These are phyloP conservation scores for Aspergillus tamarii DNA, from an alignment of 2,329 filamentous ascomycete genomes.

Conservation along the genomic window DNA sequence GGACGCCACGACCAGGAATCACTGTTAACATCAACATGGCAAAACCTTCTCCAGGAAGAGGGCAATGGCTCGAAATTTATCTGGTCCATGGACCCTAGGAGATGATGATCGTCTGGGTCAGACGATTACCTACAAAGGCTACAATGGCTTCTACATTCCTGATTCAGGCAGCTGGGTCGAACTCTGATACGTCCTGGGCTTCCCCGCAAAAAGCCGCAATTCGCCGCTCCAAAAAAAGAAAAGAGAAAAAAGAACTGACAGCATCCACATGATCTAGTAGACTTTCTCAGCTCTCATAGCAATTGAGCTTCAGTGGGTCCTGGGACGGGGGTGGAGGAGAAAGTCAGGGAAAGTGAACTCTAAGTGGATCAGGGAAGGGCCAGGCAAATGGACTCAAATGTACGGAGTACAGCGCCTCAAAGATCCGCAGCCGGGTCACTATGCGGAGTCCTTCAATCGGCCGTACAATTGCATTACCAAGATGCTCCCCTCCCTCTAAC, in stretches of 20 bases:
- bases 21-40: slow-evolving; percentile 21
- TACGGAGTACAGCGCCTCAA: slow-evolving; percentile 13
- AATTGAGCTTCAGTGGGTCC: slow-evolving; percentile 24
- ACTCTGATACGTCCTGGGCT: slow-evolving; percentile 29
- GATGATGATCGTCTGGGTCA: slow-evolving; percentile 28
- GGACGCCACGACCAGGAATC: slow-evolving; percentile 19
- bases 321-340: slow-evolving; percentile 18
- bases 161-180: slow-evolving; percentile 21
- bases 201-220: slow-evolving; percentile 35
- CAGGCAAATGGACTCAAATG: background rate
- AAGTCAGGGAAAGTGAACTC: slow-evolving; percentile 19
- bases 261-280: slow-evolving; percentile 31
- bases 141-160: slow-evolving; percentile 24
- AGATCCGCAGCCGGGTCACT: slow-evolving; percentile 19
- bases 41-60: slow-evolving; percentile 17
- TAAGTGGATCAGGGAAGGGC: slow-evolving; percentile 16
- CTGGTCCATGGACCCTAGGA: slow-evolving; percentile 16
- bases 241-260: slow-evolving; percentile 26
- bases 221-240: slow-evolving; percentile 26
- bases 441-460: slow-evolving; percentile 1
- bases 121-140: slow-evolving; percentile 29
- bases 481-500: background rate
- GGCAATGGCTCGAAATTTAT: slow-evolving; percentile 28
- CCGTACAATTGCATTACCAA: slow-evolving; percentile 16
- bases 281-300: slow-evolving; percentile 24